These are phyloP conservation scores for Suhomyces taliae DNA, from an alignment of 1,139 yeast genomes.

Conservation along the genomic window DNA sequence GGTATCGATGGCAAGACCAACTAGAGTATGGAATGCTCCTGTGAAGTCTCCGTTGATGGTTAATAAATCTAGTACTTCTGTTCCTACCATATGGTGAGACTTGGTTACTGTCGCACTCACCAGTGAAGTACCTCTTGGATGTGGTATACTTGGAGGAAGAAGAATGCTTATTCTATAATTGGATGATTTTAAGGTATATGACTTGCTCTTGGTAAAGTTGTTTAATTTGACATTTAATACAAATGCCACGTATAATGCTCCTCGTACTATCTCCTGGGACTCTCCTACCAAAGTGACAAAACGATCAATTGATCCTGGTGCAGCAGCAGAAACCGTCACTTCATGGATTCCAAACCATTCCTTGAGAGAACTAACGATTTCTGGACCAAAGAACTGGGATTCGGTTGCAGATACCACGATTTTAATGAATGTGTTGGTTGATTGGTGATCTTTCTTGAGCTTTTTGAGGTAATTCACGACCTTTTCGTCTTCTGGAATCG, in stretches of 20 bases:
- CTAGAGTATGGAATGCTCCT: constrained; percentile 2
- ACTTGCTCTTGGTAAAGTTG: constrained; percentile 20
- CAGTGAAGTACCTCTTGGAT: neutral
- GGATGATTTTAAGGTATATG: constrained; percentile 33
- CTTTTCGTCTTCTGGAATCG: constrained; percentile 21
- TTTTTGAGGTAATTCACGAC: constrained; percentile 22
- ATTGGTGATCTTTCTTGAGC: constrained; percentile 6
- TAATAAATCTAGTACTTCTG: neutral
- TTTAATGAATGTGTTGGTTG: constrained; percentile 14
- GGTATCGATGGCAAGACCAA: neutral
- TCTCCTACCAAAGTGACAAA: constrained; percentile 30
- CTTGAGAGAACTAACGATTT: constrained; percentile 12
- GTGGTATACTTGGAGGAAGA: neutral
- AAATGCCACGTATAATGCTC: constrained; percentile 26
- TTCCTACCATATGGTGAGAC: neutral
- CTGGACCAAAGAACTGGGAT: constrained; percentile 24
- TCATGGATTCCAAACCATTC: constrained; percentile 22
- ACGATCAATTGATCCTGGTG: constrained; percentile 31
- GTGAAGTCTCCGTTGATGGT: constrained; percentile 6
- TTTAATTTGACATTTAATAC: constrained; percentile 25
- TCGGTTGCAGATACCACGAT: constrained; percentile 29
- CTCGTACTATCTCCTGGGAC: constrained; percentile 20
- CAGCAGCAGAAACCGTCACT: constrained; percentile 20
- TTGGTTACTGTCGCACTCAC: neutral
- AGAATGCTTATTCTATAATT: constrained; percentile 17